phyloP scores from a whole-genome alignment of 352 stramenopile species.

The Globisporangium carolinianum region DNA sequence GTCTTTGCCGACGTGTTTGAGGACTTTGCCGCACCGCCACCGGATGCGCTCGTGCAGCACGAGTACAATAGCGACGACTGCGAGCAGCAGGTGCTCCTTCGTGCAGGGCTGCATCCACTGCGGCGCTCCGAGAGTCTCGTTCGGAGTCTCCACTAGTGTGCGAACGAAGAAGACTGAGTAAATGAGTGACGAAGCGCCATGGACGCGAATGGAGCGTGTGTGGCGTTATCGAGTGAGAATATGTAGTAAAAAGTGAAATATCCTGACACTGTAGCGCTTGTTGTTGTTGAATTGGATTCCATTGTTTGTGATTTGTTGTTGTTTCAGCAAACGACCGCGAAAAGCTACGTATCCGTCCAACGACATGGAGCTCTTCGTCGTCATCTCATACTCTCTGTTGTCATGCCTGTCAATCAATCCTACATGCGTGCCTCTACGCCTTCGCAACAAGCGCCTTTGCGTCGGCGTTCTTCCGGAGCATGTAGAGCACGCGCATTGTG shows the following conservation, averaged over 20 bases:
- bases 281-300: no score
- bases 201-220: neutral
- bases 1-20: constrained; percentile 53
- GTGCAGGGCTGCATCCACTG: constrained; percentile 11
- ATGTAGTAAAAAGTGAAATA: no score
- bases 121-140: constrained; percentile 30
- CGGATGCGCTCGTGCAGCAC: constrained; percentile 55
- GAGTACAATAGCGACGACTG: constrained; percentile 13
- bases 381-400: no score
- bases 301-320: no score
- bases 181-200: neutral
- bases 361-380: no score
- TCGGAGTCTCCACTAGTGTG: constrained; percentile 13
- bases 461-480: constrained; percentile 28
- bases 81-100: constrained; percentile 2
- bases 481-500: constrained; percentile 66
- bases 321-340: no score
- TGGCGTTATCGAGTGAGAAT: neutral
- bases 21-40: constrained; percentile 33
- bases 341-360: no score
- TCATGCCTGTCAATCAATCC: no score
- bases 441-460: no score
- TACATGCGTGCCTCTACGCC: no score
- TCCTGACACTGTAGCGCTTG: no score
- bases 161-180: neutral